Conservation (phyloP, 2,329 filamentous ascomycete genomes). For the Fusarium circinatum region DNA sequence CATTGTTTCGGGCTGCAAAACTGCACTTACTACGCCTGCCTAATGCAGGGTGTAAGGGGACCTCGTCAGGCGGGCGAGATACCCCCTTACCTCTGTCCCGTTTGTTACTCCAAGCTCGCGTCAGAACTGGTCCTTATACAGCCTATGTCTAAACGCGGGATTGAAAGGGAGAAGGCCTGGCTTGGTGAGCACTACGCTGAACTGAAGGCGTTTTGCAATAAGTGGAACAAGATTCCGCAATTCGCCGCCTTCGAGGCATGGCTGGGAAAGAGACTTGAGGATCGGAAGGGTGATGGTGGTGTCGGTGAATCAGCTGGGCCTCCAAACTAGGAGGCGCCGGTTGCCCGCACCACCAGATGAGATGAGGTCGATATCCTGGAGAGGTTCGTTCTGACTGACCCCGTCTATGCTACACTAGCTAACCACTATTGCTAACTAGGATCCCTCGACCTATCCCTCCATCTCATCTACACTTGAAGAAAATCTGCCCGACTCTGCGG, state of each 20-base stretch:
- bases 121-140: conserved; percentile 15
- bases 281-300: not conserved
- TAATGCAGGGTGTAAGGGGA: conserved; percentile 69
- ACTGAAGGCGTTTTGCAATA: conserved; percentile 55
- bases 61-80: conserved; percentile 69
- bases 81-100: conserved; percentile 70
- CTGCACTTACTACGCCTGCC: conserved; percentile 72
- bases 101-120: conserved; percentile 66
- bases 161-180: conserved; percentile 24
- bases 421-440: conserved; percentile 6
- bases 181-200: conserved; percentile 51
- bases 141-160: conserved; percentile 30
- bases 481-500: not conserved
- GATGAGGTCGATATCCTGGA: not conserved
- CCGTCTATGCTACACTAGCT: not conserved
- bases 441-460: conserved; percentile 40
- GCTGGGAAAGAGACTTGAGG: conserved; percentile 46
- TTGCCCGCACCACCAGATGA: not conserved
- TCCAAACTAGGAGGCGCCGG: not conserved
- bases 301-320: not conserved
- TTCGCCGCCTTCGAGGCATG: conserved; percentile 59
- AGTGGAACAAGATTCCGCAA: conserved; percentile 53
- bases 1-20: conserved; percentile 75
- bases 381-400: not conserved
- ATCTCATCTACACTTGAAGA: conserved; percentile 34